Conservation (phyloP, 139 green algal genomes). For the Trebouxia sp. region DNA sequence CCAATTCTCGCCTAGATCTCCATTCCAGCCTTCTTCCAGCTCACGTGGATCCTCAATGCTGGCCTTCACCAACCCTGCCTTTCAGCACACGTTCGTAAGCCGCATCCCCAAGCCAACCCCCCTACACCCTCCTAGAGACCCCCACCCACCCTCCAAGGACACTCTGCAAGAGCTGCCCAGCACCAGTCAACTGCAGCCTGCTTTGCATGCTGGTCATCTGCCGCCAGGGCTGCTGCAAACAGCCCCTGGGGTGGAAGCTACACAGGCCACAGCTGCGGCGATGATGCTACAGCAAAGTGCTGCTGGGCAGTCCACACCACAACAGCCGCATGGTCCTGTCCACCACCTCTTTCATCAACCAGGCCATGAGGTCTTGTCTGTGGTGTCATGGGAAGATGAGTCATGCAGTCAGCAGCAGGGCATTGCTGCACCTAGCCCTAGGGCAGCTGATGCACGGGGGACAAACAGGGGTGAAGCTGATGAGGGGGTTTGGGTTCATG, state of each 20-base stretch:
- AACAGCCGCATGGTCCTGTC: background rate
- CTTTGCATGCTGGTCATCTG: background rate
- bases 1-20: too few relatives aligned
- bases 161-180: background rate
- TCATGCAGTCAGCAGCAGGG: background rate
- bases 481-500: too few relatives aligned
- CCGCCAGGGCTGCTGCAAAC: background rate
- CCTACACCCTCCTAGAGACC: background rate
- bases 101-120: constrained; percentile 17
- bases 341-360: background rate
- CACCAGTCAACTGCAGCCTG: constrained; percentile 15
- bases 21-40: too few relatives aligned
- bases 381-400: constrained; percentile 6
- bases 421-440: too few relatives aligned
- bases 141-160: background rate
- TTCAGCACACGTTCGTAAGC: background rate
- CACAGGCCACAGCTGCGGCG: background rate
- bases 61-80: constrained; percentile 3
- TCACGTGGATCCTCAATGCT: background rate
- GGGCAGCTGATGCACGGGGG: too few relatives aligned
- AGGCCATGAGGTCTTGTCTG: background rate
- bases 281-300: background rate
- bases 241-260: background rate
- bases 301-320: too few relatives aligned
- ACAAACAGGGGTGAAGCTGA: too few relatives aligned